phyloP scores from a whole-genome alignment of 371 early-diverging fungal genomes.

The Furculomyces boomerangus region DNA sequence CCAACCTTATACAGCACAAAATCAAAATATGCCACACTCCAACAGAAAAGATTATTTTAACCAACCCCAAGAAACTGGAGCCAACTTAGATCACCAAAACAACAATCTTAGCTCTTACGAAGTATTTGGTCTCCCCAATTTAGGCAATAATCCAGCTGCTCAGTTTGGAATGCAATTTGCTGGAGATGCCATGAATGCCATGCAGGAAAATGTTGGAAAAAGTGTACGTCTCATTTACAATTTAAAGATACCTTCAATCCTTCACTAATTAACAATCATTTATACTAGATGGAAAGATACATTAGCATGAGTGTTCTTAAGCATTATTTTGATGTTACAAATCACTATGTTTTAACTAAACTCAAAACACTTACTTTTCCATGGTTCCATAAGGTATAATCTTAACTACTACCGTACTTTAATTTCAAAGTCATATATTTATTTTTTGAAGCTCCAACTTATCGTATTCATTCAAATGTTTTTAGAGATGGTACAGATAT shows the following conservation, averaged over 20 bases:
- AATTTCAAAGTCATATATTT: no score
- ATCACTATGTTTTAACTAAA: conserved; percentile 82
- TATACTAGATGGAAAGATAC: conserved; percentile 55
- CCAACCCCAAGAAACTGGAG: no score
- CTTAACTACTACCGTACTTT: no score
- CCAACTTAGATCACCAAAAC: no score
- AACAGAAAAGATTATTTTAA: no score
- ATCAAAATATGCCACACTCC: no score
- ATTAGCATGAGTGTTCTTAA: conserved; percentile 69
- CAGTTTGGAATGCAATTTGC: conserved; percentile 95
- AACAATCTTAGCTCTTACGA: conserved; percentile 23
- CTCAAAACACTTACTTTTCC: conserved; percentile 82
- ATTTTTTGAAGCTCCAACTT: no score
- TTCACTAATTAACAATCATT: not conserved
- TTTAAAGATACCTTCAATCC: not conserved
- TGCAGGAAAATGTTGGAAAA: conserved; percentile 76
- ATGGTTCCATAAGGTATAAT: conserved; percentile 53
- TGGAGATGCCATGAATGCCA: conserved; percentile 71
- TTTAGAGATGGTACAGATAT: conserved; percentile 51
- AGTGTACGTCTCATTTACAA: conserved; percentile 23
- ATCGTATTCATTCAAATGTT: not conserved
- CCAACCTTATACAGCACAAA: no score
- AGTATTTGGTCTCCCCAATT: conserved; percentile 24
- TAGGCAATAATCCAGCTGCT: conserved; percentile 58
- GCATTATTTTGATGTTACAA: conserved; percentile 94